Evolutionary conservation across 2,329 filamentous ascomycete species (phyloP).

Genomic region (Botrytis tulipae): DNA sequence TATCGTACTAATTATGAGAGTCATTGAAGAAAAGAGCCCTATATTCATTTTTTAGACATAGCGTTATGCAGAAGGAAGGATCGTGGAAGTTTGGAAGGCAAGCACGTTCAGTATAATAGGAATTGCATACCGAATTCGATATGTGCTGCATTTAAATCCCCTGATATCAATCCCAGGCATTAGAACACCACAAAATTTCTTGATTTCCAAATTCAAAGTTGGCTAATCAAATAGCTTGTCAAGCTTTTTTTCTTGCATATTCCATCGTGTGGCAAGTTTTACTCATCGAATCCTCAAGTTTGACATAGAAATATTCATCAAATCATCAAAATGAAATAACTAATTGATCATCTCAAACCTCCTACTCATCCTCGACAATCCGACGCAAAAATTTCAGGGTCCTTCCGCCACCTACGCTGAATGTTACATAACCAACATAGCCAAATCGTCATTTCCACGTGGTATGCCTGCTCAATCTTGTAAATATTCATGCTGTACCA

Average conservation of each 20-base stretch:
- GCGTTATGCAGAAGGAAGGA: neutral
- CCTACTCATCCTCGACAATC: neutral
- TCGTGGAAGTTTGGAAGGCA: conserved; percentile 1
- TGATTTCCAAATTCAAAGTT: neutral
- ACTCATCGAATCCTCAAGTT: neutral
- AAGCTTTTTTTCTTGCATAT: neutral
- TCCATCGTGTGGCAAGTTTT: neutral
- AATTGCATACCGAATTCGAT: neutral
- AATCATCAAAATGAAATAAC: neutral
- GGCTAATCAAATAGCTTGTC: neutral
- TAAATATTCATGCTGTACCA: neutral
- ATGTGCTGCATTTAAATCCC: neutral
- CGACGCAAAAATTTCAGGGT: neutral
- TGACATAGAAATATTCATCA: neutral
- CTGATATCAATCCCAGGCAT: neutral
- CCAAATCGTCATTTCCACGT: conserved; percentile 21
- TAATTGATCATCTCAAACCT: neutral
- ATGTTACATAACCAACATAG: neutral
- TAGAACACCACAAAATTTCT: neutral
- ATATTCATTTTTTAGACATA: neutral
- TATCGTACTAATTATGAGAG: neutral
- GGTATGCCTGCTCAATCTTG: conserved; percentile 11
- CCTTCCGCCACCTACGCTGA: conserved; percentile 9
- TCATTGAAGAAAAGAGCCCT: neutral
- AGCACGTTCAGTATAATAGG: neutral